A percentile compares a stretch with the other conserved stretches of the same genome.
These are phyloP conservation scores for Ceratobasidium sp. DNA, from an alignment of 1,284 basidiomycete genomes.

Conservation along the genomic window DNA sequence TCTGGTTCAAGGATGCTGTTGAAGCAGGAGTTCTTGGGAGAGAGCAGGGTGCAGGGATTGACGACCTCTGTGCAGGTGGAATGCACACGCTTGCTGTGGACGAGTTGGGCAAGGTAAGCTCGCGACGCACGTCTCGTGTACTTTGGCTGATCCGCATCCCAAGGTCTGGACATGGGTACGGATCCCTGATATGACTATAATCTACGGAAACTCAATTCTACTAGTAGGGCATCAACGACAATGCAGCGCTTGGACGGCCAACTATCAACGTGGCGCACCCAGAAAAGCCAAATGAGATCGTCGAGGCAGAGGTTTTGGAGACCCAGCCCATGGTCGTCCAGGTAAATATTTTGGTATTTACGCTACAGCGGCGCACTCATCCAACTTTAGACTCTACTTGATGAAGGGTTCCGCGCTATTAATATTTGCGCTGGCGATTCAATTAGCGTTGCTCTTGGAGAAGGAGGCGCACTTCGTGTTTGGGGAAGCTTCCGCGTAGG, in stretches of 20 bases:
- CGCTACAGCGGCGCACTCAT: not conserved
- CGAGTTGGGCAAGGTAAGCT: constrained; percentile 81
- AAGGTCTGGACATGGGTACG: constrained; percentile 67
- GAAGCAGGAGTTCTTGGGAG: constrained; percentile 73
- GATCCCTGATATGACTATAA: constrained; percentile 66
- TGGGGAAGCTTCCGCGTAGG: constrained; percentile 95
- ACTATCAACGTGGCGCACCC: constrained; percentile 78
- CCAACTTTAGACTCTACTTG: constrained; percentile 69
- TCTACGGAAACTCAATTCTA: not conserved
- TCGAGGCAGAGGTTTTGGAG: constrained; percentile 83
- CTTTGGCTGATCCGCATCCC: constrained; percentile 18
- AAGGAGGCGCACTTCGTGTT: constrained; percentile 80
- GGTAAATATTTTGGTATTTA: not conserved
- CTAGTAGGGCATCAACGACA: constrained; percentile 73
- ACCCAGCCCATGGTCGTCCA: constrained; percentile 71
- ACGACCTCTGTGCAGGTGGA: constrained; percentile 80
- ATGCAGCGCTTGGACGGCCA: constrained; percentile 87
- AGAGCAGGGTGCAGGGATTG: constrained; percentile 72
- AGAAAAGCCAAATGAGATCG: constrained; percentile 65
- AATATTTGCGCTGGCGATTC: constrained; percentile 86
- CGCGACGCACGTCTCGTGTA: constrained; percentile 6
- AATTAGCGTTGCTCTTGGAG: constrained; percentile 82
- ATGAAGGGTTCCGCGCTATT: constrained; percentile 84
- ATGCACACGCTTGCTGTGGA: constrained; percentile 88
- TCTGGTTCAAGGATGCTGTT: constrained; percentile 72